Base-by-base conservation (phyloP, 176 grass and related monocot species). In the Triticum urartu region DNA sequence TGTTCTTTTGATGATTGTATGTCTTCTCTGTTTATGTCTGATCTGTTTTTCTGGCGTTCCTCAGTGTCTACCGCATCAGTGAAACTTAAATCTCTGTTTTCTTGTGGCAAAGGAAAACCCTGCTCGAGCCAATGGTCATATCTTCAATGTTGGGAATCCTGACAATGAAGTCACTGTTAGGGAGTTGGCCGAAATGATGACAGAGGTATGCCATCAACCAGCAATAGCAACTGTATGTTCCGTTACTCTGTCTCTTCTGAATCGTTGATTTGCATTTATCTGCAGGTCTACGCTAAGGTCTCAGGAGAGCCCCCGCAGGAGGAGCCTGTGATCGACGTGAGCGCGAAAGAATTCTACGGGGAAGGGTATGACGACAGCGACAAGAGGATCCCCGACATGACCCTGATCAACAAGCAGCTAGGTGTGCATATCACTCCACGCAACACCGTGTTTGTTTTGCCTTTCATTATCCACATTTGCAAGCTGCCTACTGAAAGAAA, bases 311-410 rank as follows among this genome's bases (percentile, higher is more conserved):
- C 86, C 67, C 64, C 94, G 68, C 75, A 93, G 48, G 90, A 88
- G 79, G 92, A 88, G 70, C 94, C 94, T 12, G 90, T 91, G 66
- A 60, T 96, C 78, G 97, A 99, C 6, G 89, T 96, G n/a, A 99
- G 97, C 54, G 92, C 90, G 9, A 90, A 89, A 30, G 85, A 94
- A 80, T 99, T 99, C 85, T 98, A 94, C 43, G 96, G 93, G 18
- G 91, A 98, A 89, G 96, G 96, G 70, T 98, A 98, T 9, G 96
- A 94, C 73, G 96, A 95, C 61, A 98, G 96, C 58, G 96, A 98
- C 80, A 95, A 95, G 75, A 86, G 93, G 30, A 98, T 94, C 34
- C 93, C 96, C 3, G 87, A 94, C 82, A 95, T 98, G 96, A 94
- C 81, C 26, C 94, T 94, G 75, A 94, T 98, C 79, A 95, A 95